phyloP scores from a whole-genome alignment of 2,329 filamentous ascomycete species.

The Cladosporium sp. region DNA sequence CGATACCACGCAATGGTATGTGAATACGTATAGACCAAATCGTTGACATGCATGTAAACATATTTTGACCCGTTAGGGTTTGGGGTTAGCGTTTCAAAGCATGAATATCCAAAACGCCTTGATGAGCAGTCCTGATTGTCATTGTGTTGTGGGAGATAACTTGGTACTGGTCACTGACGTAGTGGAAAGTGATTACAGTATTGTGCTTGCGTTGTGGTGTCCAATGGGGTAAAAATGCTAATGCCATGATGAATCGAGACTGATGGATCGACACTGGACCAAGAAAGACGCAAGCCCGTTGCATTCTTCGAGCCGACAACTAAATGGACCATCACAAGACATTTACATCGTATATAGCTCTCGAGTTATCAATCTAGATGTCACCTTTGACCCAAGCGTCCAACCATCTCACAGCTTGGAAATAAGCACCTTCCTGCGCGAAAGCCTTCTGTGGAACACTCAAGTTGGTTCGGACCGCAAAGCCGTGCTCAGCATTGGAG shows the following conservation, averaged over 20 bases:
- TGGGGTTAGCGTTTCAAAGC: neutral
- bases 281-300: neutral
- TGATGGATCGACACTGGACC: too few species aligned
- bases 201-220: neutral
- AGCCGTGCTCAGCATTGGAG: constrained; percentile 39
- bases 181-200: fast-evolving
- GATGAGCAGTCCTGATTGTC: neutral
- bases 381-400: constrained; percentile 37
- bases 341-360: neutral
- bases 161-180: neutral
- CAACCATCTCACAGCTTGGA: constrained; percentile 40
- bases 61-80: neutral
- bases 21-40: neutral
- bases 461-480: constrained; percentile 38
- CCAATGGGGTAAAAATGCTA: neutral
- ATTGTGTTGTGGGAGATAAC: fast-evolving
- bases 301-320: fast-evolving
- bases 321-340: too few species aligned
- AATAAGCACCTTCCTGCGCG: constrained; percentile 39
- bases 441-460: constrained; percentile 35
- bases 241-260: neutral
- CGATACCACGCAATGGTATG: neutral
- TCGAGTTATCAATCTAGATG: neutral
- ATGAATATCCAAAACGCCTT: neutral
- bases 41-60: neutral